These are phyloP conservation scores for Xerocomus amazonicus DNA, from an alignment of 1,284 basidiomycete genomes.

Conservation along the genomic window DNA sequence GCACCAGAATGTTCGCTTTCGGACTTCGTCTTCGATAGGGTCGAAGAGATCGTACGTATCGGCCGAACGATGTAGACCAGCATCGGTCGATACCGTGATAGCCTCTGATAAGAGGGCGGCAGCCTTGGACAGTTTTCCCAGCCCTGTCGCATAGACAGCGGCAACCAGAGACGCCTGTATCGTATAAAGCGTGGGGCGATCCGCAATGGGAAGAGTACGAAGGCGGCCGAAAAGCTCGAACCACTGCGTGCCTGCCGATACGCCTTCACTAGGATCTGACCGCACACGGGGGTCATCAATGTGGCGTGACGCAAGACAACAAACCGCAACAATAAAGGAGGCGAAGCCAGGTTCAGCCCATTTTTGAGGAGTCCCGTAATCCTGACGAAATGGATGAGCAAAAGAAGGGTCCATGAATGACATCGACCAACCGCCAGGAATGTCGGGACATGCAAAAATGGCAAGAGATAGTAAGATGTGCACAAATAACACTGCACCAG, in stretches of 20 bases:
- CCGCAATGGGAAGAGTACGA: constrained; percentile 81
- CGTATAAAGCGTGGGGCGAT: constrained; percentile 84
- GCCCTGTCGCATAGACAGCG: constrained; percentile 83
- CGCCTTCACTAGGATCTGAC: constrained; percentile 72
- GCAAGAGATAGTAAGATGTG: constrained; percentile 87
- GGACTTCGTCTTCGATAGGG: constrained; percentile 81
- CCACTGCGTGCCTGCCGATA: constrained; percentile 85
- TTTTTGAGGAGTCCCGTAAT: constrained; percentile 87
- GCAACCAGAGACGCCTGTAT: constrained; percentile 85
- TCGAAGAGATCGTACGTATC: constrained; percentile 89
- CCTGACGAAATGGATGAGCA: constrained; percentile 42
- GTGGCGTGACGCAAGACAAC: constrained; percentile 84
- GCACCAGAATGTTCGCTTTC: constrained; percentile 91
- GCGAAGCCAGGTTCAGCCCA: constrained; percentile 93
- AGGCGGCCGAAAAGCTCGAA: constrained; percentile 83
- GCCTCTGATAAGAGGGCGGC: constrained; percentile 82
- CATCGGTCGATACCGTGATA: constrained; percentile 79
- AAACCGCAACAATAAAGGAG: constrained; percentile 84
- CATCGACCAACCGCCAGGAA: constrained; percentile 69
- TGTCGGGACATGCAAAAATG: constrained; percentile 85
- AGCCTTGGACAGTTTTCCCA: constrained; percentile 83
- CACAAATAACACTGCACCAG: constrained; percentile 80
- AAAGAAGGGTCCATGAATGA: constrained; percentile 1
- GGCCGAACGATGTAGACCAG: constrained; percentile 80
- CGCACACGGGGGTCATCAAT: constrained; percentile 87